A percentile compares a stretch with the other conserved stretches of the same genome.
Conservation (phyloP, 768 basidiomycete species). For the Gloeostereum incarnatum region DNA sequence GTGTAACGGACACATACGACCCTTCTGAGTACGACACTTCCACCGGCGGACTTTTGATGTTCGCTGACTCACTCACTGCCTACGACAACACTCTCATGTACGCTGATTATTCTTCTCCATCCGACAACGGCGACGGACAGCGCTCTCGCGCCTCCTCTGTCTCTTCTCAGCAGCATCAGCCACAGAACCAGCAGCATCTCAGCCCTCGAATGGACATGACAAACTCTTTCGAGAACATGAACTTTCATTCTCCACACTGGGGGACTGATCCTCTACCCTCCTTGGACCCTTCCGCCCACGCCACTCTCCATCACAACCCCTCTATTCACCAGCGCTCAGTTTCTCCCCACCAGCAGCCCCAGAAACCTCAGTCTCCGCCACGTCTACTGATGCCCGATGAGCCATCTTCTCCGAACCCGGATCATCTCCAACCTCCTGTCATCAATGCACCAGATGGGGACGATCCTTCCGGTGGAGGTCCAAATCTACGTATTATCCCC, state of each 20-base stretch:
- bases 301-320: constrained; percentile 10
- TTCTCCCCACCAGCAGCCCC: constrained; percentile 19
- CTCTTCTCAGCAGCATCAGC: constrained; percentile 42
- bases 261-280: constrained; percentile 35
- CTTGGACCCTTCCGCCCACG: constrained; percentile 20
- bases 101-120: constrained; percentile 33
- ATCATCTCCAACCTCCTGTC: constrained; percentile 34
- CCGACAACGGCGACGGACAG: constrained; percentile 39
- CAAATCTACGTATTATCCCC: constrained; percentile 71
- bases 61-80: constrained; percentile 40
- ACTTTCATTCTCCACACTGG: constrained; percentile 61
- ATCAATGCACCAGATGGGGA: constrained; percentile 59
- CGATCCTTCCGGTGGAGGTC: constrained; percentile 35
- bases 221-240: constrained; percentile 48
- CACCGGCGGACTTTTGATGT: constrained; percentile 44
- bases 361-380: constrained; percentile 60
- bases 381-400: constrained; percentile 23
- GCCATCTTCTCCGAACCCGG: constrained; percentile 8
- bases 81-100: constrained; percentile 39
- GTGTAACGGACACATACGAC: constrained; percentile 68
- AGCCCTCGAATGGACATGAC: constrained; percentile 49
- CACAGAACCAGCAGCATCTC: constrained; percentile 15
- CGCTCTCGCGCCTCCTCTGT: constrained; percentile 61
- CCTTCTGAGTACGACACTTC: constrained; percentile 67
- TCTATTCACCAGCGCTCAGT: constrained; percentile 11